Base-by-base conservation (phyloP, 306 rosid species). In the Gleditsia sinensis region DNA sequence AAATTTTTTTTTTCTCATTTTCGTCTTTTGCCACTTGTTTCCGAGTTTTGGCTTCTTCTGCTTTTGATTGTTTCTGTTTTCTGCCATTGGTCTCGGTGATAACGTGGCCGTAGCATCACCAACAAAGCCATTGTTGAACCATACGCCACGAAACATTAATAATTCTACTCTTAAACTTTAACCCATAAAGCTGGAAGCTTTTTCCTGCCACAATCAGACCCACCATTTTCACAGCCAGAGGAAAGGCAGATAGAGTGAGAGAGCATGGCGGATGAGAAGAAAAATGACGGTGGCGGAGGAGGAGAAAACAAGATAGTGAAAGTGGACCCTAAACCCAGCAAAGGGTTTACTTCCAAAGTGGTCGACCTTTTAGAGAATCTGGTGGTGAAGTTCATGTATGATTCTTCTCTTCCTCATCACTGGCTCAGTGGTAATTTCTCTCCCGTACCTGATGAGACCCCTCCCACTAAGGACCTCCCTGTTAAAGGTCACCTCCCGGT, bases 401-500 rank as follows among this genome's bases (percentile, higher is more conserved):
- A 86, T 37, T 33, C 88, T 71, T 83, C 97, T 14, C 80, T 54
- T 48, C 92, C 96, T 25, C 96, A 75, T 43, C 95, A 82, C 54
- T 88, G 89, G 83, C 96, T 94, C 67, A 13, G 87, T 34, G 93
- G 93, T 19, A 94, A 94, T 81, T 92, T 88, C 21, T 88, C 93
- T 76, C 97, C 99, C 21, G 86, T 88, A 10, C 39, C n/a, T 7
- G 78, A 83, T n/a, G 98, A 94, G 61, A 94, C 96, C 11, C 93
- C 97, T 76, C 97, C 96, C 10, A 77, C 83, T n/a, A 82, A 21
- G 67, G 69, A 90, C 57, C 97, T 94, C 28, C 76, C 64, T 19
- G 85, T 94, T 13, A 75, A 67, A 61, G 99, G 99, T 1, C 19
- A 53, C 72, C 93, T 94, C 14, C 99, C 99, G 62, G 99, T 94